Percentiles rank a stretch among this genome's conserved stretches.
These are phyloP conservation scores for Yamagishiella unicocca DNA, from an alignment of 139 green algal genomes.

Conservation along the genomic window DNA sequence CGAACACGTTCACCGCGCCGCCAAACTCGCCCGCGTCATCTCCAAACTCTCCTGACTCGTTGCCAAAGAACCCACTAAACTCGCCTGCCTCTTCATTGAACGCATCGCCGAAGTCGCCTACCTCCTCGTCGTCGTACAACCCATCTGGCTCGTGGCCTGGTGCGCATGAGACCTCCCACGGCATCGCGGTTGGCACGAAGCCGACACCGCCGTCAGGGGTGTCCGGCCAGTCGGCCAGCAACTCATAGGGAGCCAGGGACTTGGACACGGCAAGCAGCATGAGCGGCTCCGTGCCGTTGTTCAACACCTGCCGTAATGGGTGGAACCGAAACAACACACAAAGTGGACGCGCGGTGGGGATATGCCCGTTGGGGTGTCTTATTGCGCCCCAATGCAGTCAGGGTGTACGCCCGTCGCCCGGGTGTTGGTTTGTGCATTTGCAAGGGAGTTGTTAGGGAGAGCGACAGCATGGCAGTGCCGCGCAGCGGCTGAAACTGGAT, in stretches of 20 bases:
- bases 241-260: background rate
- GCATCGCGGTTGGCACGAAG: background rate
- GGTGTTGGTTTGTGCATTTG: too few species aligned
- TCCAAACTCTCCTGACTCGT: background rate
- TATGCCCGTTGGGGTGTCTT: too few species aligned
- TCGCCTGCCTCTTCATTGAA: background rate
- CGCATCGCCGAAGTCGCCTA: too few species aligned
- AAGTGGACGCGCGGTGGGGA: too few species aligned
- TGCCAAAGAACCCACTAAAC: background rate
- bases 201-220: background rate
- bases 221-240: slow-evolving; percentile 26
- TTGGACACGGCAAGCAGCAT: background rate
- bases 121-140: background rate
- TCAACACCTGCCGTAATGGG: slow-evolving; percentile 1
- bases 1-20: background rate
- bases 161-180: slow-evolving; percentile 7
- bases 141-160: background rate
- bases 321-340: too few species aligned
- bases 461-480: too few species aligned
- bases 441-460: too few species aligned
- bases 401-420: too few species aligned
- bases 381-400: too few species aligned
- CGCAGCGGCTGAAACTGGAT: too few species aligned
- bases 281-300: slow-evolving; percentile 27
- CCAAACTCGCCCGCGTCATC: background rate